Evolutionary conservation across 768 basidiomycete species (phyloP), one percentile per base, ranked within the genome.

Genomic region (Termitomyces sp.): DNA sequence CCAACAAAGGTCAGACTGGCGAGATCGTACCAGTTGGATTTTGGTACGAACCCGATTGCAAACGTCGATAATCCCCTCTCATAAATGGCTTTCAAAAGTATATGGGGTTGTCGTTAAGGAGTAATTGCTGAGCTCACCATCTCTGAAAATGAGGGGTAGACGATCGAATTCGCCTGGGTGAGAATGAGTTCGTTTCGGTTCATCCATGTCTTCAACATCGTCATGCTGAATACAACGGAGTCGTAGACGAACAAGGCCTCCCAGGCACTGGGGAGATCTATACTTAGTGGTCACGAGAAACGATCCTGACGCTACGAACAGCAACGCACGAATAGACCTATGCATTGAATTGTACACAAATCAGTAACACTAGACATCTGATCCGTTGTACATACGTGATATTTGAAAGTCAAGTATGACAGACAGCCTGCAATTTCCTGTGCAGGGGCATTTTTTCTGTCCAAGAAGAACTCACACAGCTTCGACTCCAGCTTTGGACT

Each of bases 171-270:
- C 18, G 4, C 14, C 34, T 66, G 57, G 22, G 66, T 67, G 32
- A 70, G 43, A 12, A 49, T 58, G 57, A 65, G 67, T 32, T 71
- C 69, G 53, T 59, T 66, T 51, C 75, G 63, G 12, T 68, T 67
- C 53, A 62, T 73, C 68, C 67, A 74, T 5, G 80, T 79, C 64
- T 78, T 80, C 60, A 63, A 63, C 18, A 83, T 46, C 0, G 79
- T 84, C 29, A 84, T 67, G n/a, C 59, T 56, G 59, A 83, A 80
- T n/a, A 84, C 68, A 29, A 80, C 65, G 0, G 70, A 53, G 61
- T 85, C 83, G 56, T 76, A 81, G 1, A 74, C 61, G 51, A 81
- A 78, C 4, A 82, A 71, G 34, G 41, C 41, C 20, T 42, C 41
- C 41, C 10, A 42, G n/a, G 41, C 41, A 20, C 41, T 42, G 16